These are phyloP conservation scores for Fusarium duplospermum DNA, from an alignment of 2,329 filamentous ascomycete species.

Conservation along the genomic window DNA sequence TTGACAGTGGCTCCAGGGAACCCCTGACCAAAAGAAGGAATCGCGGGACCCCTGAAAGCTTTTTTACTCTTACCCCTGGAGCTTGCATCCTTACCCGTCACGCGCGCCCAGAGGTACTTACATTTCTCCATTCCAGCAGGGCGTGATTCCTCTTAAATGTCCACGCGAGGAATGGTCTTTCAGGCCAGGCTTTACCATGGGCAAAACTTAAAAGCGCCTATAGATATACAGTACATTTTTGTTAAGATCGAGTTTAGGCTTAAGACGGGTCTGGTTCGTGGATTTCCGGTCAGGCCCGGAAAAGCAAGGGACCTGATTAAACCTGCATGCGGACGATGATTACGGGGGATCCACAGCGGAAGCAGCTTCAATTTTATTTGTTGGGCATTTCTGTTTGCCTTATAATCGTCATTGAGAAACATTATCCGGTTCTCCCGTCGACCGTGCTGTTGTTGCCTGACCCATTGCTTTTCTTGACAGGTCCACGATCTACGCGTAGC, in stretches of 20 bases:
- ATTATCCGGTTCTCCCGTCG: background rate
- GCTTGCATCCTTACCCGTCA: slow-evolving; percentile 17
- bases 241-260: no score
- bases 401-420: background rate
- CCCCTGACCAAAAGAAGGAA: slow-evolving; percentile 17
- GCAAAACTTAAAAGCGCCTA: background rate
- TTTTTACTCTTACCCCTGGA: slow-evolving; percentile 19
- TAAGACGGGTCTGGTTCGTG: no score
- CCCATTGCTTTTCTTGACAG: background rate
- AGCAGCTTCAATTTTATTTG: background rate
- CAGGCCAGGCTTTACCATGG: background rate
- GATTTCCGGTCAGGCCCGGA: background rate
- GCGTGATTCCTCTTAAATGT: background rate
- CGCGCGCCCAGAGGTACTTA: background rate
- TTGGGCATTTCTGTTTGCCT: background rate
- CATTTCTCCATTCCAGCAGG: slow-evolving; percentile 5
- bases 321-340: slow-evolving; percentile 1
- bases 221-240: no score
- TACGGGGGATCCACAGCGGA: background rate
- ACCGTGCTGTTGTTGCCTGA: background rate
- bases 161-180: background rate
- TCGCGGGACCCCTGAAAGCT: slow-evolving; percentile 28
- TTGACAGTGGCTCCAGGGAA: background rate
- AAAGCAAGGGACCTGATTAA: slow-evolving; percentile 1
- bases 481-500: slow-evolving; percentile 8